These are phyloP conservation scores for Ambrosia trifida DNA, from an alignment of 129 eudicot species.

Conservation along the genomic window DNA sequence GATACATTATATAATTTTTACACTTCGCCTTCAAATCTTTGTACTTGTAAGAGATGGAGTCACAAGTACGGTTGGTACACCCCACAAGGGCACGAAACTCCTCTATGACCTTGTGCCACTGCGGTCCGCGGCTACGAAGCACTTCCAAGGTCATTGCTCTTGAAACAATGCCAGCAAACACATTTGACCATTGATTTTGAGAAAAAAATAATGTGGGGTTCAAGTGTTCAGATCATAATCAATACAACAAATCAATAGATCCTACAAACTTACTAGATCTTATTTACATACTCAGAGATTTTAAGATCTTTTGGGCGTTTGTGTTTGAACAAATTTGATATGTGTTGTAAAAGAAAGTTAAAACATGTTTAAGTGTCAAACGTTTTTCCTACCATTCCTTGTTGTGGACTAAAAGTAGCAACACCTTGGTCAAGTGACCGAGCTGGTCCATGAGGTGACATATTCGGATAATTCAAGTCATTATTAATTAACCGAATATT, in stretches of 20 bases:
- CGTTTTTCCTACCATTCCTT: constrained; percentile 65
- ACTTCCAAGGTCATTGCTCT: constrained; percentile 94
- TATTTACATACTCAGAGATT: neutral
- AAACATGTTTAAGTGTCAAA: constrained; percentile 21
- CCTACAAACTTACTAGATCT: neutral
- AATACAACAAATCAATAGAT: neutral
- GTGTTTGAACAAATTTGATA: neutral
- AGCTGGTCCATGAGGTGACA: constrained; percentile 48
- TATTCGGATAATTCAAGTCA: constrained; percentile 60
- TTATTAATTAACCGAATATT: neutral
- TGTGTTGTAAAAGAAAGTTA: neutral
- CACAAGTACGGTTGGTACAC: constrained; percentile 91
- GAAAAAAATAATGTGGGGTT: neutral
- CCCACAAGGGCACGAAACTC: too few relatives aligned
- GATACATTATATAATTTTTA: constrained; percentile 28
- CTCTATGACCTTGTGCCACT: too few relatives aligned
- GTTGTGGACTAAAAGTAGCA: constrained; percentile 55
- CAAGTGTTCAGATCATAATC: constrained; percentile 1
- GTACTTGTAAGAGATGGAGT: too few relatives aligned
- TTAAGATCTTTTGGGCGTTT: neutral
- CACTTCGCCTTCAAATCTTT: too few relatives aligned
- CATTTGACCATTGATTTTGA: constrained; percentile 94
- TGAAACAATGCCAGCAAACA: constrained; percentile 87
- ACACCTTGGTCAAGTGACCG: constrained; percentile 83
- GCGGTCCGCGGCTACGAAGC: too few relatives aligned